A percentile compares a stretch with the other conserved stretches of the same genome.
phyloP scores from a whole-genome alignment of 2,329 filamentous ascomycete species.

The Alternaria hordeiaustralica region DNA sequence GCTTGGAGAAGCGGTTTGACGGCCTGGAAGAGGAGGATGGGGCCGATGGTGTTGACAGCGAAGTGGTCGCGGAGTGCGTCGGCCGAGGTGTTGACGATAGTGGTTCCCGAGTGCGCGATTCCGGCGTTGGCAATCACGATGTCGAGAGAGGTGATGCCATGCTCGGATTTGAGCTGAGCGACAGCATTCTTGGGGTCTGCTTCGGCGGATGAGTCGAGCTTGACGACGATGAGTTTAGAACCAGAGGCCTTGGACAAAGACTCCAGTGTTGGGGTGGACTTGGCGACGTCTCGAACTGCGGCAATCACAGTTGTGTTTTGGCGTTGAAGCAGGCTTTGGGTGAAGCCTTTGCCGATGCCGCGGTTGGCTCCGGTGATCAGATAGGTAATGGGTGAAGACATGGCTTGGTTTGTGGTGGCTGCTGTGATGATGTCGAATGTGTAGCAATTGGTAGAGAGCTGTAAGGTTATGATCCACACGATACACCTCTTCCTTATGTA shows the following conservation, averaged over 20 bases:
- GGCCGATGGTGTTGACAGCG: constrained; percentile 50
- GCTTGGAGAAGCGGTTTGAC: constrained; percentile 47
- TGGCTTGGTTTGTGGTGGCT: neutral
- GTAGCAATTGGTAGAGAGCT: neutral
- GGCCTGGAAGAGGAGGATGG: constrained; percentile 43
- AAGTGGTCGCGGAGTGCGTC: constrained; percentile 26
- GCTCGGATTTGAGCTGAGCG: neutral
- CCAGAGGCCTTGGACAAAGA: constrained; percentile 43
- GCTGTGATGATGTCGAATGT: neutral
- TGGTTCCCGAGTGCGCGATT: constrained; percentile 28
- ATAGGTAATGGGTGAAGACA: neutral
- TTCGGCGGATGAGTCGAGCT: constrained; percentile 13
- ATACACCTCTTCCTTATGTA: neutral
- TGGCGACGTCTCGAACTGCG: constrained; percentile 14
- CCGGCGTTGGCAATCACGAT: constrained; percentile 62
- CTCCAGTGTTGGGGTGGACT: constrained; percentile 3
- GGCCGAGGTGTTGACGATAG: neutral
- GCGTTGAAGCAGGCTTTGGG: constrained; percentile 10
- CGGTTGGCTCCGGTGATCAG: constrained; percentile 3
- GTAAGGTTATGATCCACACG: neutral
- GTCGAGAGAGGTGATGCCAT: constrained; percentile 54
- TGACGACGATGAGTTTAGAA: constrained; percentile 23
- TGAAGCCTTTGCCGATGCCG: constrained; percentile 20
- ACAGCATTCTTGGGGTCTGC: constrained; percentile 17
- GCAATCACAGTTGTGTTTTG: constrained; percentile 27